Evolutionary conservation across 352 stramenopile genomes (phyloP).

Genomic region (Globisporangium abappressorium): DNA sequence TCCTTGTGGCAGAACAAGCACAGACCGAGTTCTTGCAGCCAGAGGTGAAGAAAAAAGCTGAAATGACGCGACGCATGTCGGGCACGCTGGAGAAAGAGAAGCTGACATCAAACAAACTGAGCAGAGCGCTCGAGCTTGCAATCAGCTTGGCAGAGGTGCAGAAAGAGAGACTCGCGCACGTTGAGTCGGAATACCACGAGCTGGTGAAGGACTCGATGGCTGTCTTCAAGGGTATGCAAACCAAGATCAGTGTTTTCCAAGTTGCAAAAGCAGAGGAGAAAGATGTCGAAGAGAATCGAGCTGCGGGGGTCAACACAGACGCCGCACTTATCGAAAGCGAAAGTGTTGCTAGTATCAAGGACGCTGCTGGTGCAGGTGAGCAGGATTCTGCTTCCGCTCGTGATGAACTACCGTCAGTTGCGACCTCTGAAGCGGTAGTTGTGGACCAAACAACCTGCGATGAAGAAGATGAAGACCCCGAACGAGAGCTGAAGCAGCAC

Average conservation of each 20-base stretch:
- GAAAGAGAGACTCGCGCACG: conserved; percentile 29
- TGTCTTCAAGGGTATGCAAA: conserved; percentile 27
- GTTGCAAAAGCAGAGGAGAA: conserved; percentile 26
- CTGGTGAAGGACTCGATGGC: conserved; percentile 35
- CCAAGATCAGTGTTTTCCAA: conserved; percentile 26
- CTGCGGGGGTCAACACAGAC: background rate
- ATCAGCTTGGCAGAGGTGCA: conserved; percentile 33
- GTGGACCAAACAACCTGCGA: background rate
- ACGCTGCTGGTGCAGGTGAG: background rate
- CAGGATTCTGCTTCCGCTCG: background rate
- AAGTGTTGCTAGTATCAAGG: background rate
- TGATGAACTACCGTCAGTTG: background rate
- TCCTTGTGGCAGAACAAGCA: conserved; percentile 40
- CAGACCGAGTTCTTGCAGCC: conserved; percentile 50
- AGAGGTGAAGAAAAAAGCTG: conserved; percentile 45
- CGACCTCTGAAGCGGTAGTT: background rate
- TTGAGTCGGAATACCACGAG: conserved; percentile 54
- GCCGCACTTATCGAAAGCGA: background rate
- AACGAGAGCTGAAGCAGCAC: conserved; percentile 13
- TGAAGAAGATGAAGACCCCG: background rate
- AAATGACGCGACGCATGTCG: conserved; percentile 50
- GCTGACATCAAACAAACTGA: conserved; percentile 44
- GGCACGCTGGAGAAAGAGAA: conserved; percentile 61
- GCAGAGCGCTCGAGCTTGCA: conserved; percentile 44
- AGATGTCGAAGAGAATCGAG: background rate